These are phyloP conservation scores for Ruellia speciosa DNA, from an alignment of 305 asterid genomes.

Conservation along the genomic window DNA sequence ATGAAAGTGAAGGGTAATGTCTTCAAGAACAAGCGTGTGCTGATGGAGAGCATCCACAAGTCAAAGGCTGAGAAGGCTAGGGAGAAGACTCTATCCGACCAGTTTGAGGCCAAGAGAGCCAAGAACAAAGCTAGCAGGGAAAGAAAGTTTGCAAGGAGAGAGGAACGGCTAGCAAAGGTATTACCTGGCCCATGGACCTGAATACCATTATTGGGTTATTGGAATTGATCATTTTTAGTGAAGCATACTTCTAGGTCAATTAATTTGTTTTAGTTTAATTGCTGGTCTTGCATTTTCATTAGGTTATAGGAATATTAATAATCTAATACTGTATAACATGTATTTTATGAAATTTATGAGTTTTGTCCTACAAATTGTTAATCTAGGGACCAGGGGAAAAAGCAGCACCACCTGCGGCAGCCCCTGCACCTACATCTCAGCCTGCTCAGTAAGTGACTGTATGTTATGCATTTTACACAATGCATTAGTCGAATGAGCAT, in stretches of 20 bases:
- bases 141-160: constrained; percentile 66
- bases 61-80: constrained; percentile 83
- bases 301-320: neutral
- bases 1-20: constrained; percentile 86
- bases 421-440: constrained; percentile 37
- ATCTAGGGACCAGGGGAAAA: constrained; percentile 48
- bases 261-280: neutral
- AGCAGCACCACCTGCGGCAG: constrained; percentile 32
- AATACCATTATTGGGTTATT: too few relatives aligned
- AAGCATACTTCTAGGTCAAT: neutral
- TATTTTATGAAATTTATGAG: neutral
- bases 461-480: neutral
- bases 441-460: constrained; percentile 40
- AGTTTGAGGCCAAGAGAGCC: constrained; percentile 68
- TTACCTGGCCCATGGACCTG: neutral
- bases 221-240: neutral
- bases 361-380: neutral
- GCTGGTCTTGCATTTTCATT: neutral
- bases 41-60: constrained; percentile 79
- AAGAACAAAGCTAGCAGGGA: constrained; percentile 85
- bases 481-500: neutral
- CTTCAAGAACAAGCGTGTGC: constrained; percentile 69
- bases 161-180: constrained; percentile 60
- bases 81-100: constrained; percentile 72
- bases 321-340: neutral